Conservation (phyloP, 495 filamentous ascomycete species). For the Penicillium longicatenatum region DNA sequence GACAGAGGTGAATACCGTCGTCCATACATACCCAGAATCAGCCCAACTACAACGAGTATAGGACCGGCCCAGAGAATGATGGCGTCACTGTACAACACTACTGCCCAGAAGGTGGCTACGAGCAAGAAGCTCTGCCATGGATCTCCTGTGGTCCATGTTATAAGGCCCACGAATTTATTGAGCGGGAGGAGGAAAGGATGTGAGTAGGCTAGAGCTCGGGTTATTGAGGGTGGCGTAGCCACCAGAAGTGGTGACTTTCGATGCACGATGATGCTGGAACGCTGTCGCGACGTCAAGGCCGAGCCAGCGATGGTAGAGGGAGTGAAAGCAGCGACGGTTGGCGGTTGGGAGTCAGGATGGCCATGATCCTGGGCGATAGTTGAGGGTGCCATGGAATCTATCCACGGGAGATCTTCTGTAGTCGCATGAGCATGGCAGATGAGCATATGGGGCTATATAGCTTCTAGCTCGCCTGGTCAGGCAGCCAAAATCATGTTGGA, state of each 20-base stretch:
- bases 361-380: slow-evolving; percentile 42
- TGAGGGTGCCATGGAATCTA: slow-evolving; percentile 58
- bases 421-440: slow-evolving; percentile 23
- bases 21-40: slow-evolving; percentile 92
- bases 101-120: slow-evolving; percentile 79
- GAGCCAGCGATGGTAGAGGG: slow-evolving; percentile 72
- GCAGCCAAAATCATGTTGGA: slow-evolving; percentile 4
- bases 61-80: slow-evolving; percentile 81
- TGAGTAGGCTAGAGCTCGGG: slow-evolving; percentile 87
- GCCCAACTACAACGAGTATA: slow-evolving; percentile 70
- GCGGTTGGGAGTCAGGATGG: slow-evolving; percentile 54
- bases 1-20: slow-evolving; percentile 88
- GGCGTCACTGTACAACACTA: slow-evolving; percentile 81
- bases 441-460: not conserved
- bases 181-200: slow-evolving; percentile 88
- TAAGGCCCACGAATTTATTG: slow-evolving; percentile 76
- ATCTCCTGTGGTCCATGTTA: slow-evolving; percentile 92
- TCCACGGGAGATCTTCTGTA: slow-evolving; percentile 64
- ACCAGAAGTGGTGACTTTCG: slow-evolving; percentile 93
- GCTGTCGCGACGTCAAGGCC: slow-evolving; percentile 69
- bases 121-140: slow-evolving; percentile 96
- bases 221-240: slow-evolving; percentile 91
- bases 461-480: slow-evolving; percentile 6
- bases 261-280: slow-evolving; percentile 91
- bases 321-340: slow-evolving; percentile 84